Base-by-base conservation (phyloP, 768 basidiomycete genomes). In the Calvatia gigantea region DNA sequence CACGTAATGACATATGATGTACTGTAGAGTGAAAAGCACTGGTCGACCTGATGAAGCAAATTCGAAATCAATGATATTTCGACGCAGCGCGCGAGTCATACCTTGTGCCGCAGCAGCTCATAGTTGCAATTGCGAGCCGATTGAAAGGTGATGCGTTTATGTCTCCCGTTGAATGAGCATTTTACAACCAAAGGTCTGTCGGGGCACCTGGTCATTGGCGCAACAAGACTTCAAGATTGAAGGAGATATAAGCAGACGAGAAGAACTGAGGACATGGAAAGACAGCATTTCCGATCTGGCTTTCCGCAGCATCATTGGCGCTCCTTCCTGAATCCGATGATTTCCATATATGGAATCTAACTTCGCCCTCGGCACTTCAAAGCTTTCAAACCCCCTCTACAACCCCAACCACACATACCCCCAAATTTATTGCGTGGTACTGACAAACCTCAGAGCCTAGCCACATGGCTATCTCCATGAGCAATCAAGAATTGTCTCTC, bases 131-230 rank as follows among this genome's bases (percentile, higher is more conserved):
- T 88, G 29, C 83, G 79, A 29, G 91, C 89, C 15, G 89, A 88
- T 14, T 77, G 76, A 67, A 94, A 97, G 15, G 79, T 85, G 58
- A 97, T 89, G 62, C 85, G 77, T 67, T 92, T 88, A 63, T 81
- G 81, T 65, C 76, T 81, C 46, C 80, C 74, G 62, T 92, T 89
- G 70, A 89, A 89, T 6, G 81, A 80, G 72, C 92, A 94, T 73
- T 90, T 93, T 37, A 97, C 85, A 54, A 88, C 78, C 25, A 97
- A 77, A 1, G 87, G 85, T 62, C 83, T 85, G 69, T 93, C 89
- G 31, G 89, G 88, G 27, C 83, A 78, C 56, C 60, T 68, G 55
- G 67, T 69, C 74, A 74, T 68, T 41, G 58, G 55, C 42, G 46
- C 21, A 50, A 29, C 29, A 39, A 38, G 51, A 21, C 29, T 33